phyloP scores from a whole-genome alignment of 192 early-diverging fungal species.

The Phycomyces blakesleeanus region DNA sequence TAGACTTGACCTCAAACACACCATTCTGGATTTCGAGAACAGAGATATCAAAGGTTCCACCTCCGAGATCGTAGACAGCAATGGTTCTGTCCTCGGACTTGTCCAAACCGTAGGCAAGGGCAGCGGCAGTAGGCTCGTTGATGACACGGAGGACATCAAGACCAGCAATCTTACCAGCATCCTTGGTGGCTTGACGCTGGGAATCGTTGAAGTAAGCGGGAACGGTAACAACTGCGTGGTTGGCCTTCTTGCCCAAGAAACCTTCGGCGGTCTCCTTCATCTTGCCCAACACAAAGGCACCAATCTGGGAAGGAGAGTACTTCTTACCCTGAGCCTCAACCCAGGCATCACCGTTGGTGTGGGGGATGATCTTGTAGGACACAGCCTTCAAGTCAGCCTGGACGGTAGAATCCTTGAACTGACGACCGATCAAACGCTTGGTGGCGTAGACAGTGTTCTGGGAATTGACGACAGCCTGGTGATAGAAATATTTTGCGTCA shows the following conservation, averaged over 20 bases:
- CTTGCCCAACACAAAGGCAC: constrained; percentile 96
- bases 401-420: constrained; percentile 84
- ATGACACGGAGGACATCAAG: constrained; percentile 80
- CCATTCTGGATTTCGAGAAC: constrained; percentile 86
- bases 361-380: constrained; percentile 92
- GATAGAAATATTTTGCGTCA: constrained; percentile 8
- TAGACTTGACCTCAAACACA: constrained; percentile 90
- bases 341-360: constrained; percentile 98
- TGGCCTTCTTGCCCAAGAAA: constrained; percentile 74
- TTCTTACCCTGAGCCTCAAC: constrained; percentile 90
- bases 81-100: constrained; percentile 64
- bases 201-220: constrained; percentile 93
- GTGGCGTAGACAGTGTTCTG: constrained; percentile 98
- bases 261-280: constrained; percentile 97
- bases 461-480: constrained; percentile 90
- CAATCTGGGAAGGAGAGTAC: constrained; percentile 95
- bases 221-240: constrained; percentile 89
- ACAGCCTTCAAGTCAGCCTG: constrained; percentile 88
- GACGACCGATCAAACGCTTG: constrained; percentile 95
- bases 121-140: constrained; percentile 86
- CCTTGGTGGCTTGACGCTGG: constrained; percentile 85
- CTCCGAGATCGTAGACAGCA: constrained; percentile 88
- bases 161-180: constrained; percentile 79
- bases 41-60: constrained; percentile 91
- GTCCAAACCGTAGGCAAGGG: constrained; percentile 80